Conservation (phyloP, 257 asterid species). For the Nicotiana sylvestris region DNA sequence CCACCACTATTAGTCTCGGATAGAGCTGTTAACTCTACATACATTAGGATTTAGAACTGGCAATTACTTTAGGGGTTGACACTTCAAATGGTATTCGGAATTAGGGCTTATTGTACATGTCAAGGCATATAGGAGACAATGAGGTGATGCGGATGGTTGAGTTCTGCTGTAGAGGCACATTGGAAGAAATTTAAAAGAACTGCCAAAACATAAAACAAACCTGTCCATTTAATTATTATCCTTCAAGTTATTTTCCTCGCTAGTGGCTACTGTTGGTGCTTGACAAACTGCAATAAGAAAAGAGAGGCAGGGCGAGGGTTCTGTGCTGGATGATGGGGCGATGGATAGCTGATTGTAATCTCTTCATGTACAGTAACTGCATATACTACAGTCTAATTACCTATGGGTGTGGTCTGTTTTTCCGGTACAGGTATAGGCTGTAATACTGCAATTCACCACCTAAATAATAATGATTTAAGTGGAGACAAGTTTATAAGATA, state of each 20-base stretch:
- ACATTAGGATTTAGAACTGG: neutral
- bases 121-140: neutral
- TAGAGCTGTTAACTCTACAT: neutral
- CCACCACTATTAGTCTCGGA: neutral
- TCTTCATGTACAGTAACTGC: neutral
- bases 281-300: neutral
- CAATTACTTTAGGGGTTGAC: neutral
- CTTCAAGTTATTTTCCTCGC: neutral
- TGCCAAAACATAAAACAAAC: neutral
- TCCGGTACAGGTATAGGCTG: neutral
- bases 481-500: neutral
- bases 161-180: neutral
- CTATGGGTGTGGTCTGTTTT: neutral
- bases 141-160: neutral
- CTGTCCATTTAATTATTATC: neutral
- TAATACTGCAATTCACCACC: neutral
- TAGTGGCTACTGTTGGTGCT: neutral
- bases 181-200: neutral
- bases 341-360: neutral
- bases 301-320: neutral
- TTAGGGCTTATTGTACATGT: neutral
- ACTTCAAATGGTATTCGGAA: constrained; percentile 1
- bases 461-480: neutral
- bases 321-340: neutral
- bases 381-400: neutral